A percentile compares a stretch with the other conserved stretches of the same genome.
Conservation (phyloP, 805 yeast genomes). For the Spathaspora hagerdaliae region DNA sequence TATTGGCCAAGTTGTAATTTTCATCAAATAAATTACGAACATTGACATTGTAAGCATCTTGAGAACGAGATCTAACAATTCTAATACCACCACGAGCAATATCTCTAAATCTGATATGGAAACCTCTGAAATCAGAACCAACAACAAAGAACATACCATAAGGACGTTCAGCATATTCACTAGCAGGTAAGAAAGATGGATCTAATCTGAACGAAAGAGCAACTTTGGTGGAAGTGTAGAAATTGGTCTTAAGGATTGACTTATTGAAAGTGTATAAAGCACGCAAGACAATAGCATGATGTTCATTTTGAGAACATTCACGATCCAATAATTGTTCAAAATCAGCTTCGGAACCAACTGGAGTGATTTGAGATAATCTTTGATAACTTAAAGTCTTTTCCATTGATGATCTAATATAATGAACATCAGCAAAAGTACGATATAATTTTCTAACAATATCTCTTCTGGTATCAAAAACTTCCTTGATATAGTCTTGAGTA, state of each 20-base stretch:
- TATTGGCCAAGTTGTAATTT: conserved; percentile 90
- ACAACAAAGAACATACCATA: conserved; percentile 94
- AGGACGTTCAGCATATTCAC: conserved; percentile 90
- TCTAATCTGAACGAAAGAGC: conserved; percentile 90
- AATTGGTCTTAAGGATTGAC: conserved; percentile 87
- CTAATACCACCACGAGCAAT: conserved; percentile 98
- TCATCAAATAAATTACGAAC: conserved; percentile 90
- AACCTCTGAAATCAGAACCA: conserved; percentile 95
- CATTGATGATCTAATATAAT: conserved; percentile 68
- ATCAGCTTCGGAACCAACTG: conserved; percentile 70
- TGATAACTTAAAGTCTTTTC: conserved; percentile 83
- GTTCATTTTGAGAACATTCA: conserved; percentile 76
- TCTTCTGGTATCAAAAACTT: conserved; percentile 65
- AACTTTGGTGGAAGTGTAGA: conserved; percentile 88
- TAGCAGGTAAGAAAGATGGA: conserved; percentile 76
- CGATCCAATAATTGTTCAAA: conserved; percentile 64
- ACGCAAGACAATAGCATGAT: conserved; percentile 70
- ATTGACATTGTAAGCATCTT: conserved; percentile 81
- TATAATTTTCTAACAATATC: conserved; percentile 77
- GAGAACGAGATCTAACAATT: conserved; percentile 81
- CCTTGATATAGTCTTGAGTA: conserved; percentile 78
- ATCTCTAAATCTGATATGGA: conserved; percentile 95
- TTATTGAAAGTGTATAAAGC: conserved; percentile 83
- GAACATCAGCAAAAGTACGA: conserved; percentile 87
- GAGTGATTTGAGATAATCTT: conserved; percentile 73